A percentile compares a stretch with the other conserved stretches of the same genome.
Conservation (phyloP, 2,329 filamentous ascomycete genomes). For the Pestalotiopsis sp. region DNA sequence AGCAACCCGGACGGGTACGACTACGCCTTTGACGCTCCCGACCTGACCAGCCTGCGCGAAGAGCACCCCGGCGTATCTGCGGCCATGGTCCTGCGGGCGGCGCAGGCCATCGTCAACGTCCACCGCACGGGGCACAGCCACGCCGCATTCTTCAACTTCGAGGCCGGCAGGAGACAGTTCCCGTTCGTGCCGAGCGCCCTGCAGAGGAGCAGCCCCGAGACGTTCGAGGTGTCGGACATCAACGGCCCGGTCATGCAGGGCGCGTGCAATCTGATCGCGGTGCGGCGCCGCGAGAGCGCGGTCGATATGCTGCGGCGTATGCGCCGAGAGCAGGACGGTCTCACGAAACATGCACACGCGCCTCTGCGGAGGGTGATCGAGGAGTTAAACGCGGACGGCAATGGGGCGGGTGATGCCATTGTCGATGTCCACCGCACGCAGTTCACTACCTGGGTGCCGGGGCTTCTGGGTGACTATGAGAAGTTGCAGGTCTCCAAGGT, state of each 20-base stretch:
- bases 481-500: neutral
- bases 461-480: neutral
- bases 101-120: neutral
- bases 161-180: neutral
- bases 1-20: neutral
- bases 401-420: neutral
- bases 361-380: neutral
- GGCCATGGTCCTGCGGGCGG: neutral
- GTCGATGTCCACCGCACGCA: neutral
- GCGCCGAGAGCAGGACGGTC: neutral
- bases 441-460: neutral
- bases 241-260: neutral
- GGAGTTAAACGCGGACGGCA: neutral
- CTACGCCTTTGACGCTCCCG: neutral
- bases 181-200: neutral
- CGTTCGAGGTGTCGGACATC: neutral
- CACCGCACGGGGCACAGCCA: neutral
- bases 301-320: neutral
- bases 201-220: neutral
- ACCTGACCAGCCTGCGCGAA: neutral
- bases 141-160: neutral
- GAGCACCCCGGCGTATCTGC: neutral
- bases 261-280: neutral
- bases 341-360: neutral
- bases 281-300: neutral